phyloP scores from a whole-genome alignment of 2,329 filamentous ascomycete species.

The Aotearoamyces nothofagi region DNA sequence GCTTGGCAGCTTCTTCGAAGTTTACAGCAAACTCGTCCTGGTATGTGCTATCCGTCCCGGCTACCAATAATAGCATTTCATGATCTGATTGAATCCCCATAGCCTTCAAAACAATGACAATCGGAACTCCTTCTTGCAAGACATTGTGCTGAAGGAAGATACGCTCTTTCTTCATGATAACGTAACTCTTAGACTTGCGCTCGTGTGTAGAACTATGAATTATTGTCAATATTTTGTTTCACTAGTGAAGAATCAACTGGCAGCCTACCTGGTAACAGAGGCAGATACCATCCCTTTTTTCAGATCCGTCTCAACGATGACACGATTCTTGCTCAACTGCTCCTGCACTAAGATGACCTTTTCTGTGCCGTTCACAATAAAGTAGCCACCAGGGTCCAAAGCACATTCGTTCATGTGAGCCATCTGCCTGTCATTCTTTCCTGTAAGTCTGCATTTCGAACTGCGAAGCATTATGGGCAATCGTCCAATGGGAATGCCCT shows the following conservation, averaged over 20 bases:
- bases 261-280: conserved; percentile 58
- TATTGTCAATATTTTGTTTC: conserved; percentile 5
- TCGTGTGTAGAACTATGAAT: conserved; percentile 87
- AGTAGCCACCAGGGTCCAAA: conserved; percentile 91
- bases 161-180: conserved; percentile 83
- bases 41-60: conserved; percentile 73
- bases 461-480: conserved; percentile 97
- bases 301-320: conserved; percentile 85
- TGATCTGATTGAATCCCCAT: conserved; percentile 89
- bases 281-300: conserved; percentile 92
- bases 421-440: conserved; percentile 79
- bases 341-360: conserved; percentile 98
- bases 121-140: conserved; percentile 82
- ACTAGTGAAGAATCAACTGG: background rate
- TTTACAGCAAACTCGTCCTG: conserved; percentile 94
- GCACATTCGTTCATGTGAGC: conserved; percentile 88
- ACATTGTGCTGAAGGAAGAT: conserved; percentile 89
- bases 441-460: conserved; percentile 75
- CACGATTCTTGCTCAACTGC: conserved; percentile 96
- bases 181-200: conserved; percentile 94
- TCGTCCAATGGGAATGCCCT: conserved; percentile 69
- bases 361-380: conserved; percentile 93
- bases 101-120: conserved; percentile 84
- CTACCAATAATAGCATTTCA: conserved; percentile 84
- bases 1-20: conserved; percentile 79